These are phyloP conservation scores for Stachybotrys chartarum DNA, from an alignment of 2,329 filamentous ascomycete species.

Conservation along the genomic window DNA sequence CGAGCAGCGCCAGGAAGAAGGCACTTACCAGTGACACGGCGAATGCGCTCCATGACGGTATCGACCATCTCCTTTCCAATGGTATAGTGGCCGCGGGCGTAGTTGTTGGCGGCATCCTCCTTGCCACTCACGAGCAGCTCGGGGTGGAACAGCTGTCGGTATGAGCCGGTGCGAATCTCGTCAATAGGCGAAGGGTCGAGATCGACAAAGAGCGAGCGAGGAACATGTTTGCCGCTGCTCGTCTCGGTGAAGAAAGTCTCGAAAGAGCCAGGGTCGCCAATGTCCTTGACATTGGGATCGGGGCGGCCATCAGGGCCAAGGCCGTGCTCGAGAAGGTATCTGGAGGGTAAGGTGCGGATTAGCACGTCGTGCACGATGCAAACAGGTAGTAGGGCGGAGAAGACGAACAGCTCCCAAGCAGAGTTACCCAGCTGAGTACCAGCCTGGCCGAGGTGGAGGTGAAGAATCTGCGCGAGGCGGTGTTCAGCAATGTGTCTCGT, in stretches of 20 bases:
- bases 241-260: conserved; percentile 72
- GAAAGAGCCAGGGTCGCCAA: conserved; percentile 56
- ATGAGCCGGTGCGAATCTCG: conserved; percentile 62
- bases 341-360: conserved; percentile 20
- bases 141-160: conserved; percentile 65
- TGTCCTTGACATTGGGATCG: conserved; percentile 52
- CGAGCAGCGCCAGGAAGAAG: not conserved
- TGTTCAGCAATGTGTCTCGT: not conserved
- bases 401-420: conserved; percentile 66
- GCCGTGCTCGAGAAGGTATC: conserved; percentile 67
- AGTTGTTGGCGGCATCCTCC: conserved; percentile 74
- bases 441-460: conserved; percentile 61
- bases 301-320: conserved; percentile 58
- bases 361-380: not conserved
- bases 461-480: conserved; percentile 42
- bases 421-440: conserved; percentile 69
- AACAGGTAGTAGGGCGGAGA: conserved; percentile 2
- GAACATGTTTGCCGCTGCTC: conserved; percentile 64
- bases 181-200: conserved; percentile 67
- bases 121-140: conserved; percentile 67
- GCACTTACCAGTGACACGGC: conserved; percentile 57
- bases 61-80: conserved; percentile 73
- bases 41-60: conserved; percentile 61
- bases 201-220: conserved; percentile 65
- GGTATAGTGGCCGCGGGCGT: conserved; percentile 69